These are phyloP conservation scores for Magnolia kwangsiensis DNA, from an alignment of 164 flowering plant genomes.

Conservation along the genomic window DNA sequence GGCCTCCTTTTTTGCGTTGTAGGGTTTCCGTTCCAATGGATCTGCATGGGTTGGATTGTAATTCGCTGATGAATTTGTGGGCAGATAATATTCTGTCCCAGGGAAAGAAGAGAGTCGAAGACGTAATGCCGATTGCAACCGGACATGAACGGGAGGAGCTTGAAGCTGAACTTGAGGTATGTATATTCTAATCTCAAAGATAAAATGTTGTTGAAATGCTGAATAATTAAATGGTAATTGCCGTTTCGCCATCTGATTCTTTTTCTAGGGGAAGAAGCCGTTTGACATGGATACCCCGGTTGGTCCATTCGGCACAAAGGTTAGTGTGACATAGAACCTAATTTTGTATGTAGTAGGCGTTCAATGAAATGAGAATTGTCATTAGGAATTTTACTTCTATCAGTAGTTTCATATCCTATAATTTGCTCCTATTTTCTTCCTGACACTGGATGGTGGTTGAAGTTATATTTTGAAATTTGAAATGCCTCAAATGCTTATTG, in stretches of 20 bases:
- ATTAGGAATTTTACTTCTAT: too few relatives aligned
- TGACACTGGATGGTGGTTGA: too few relatives aligned
- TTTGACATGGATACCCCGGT: conserved; percentile 53
- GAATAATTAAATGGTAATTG: not conserved
- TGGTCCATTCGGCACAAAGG: conserved; percentile 94
- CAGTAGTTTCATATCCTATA: not conserved
- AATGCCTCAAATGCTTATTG: too few relatives aligned
- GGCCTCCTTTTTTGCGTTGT: not conserved
- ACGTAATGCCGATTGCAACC: conserved; percentile 89
- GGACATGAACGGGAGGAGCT: conserved; percentile 96
- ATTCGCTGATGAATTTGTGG: conserved; percentile 1
- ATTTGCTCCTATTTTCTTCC: not conserved
- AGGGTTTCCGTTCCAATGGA: not conserved
- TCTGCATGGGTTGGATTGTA: not conserved
- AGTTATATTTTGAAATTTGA: too few relatives aligned
- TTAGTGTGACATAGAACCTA: conserved; percentile 18
- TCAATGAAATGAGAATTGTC: too few relatives aligned
- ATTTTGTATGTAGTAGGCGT: not conserved
- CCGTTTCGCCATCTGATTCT: not conserved
- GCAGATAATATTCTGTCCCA: conserved; percentile 11
- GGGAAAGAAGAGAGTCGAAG: conserved; percentile 65
- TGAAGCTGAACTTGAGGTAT: conserved; percentile 75
- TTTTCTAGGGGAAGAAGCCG: conserved; percentile 51
- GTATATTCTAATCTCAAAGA: not conserved
- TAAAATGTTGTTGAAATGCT: not conserved